These are phyloP conservation scores for Leccinellum rugosiceps DNA, from an alignment of 768 basidiomycete genomes.

Conservation along the genomic window DNA sequence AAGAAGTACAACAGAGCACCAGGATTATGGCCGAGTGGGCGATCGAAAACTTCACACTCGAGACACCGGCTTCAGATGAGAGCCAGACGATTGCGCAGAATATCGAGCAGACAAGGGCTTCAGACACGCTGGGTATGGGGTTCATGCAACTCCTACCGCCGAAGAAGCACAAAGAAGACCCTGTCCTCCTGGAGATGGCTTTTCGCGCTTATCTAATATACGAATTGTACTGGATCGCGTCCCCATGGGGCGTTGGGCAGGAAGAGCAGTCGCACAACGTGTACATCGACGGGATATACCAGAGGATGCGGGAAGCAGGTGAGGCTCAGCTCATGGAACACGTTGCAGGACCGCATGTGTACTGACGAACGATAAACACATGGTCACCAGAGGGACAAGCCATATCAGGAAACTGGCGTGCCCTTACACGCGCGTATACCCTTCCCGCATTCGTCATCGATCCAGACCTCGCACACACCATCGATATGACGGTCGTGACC, in stretches of 20 bases:
- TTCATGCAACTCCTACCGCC: conserved; percentile 19
- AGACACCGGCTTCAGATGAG: background rate
- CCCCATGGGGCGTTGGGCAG: conserved; percentile 20
- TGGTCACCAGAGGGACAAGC: conserved; percentile 38
- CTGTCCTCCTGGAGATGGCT: conserved; percentile 32
- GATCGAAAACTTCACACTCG: conserved; percentile 36
- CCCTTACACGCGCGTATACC: conserved; percentile 31
- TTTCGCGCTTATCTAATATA: conserved; percentile 27
- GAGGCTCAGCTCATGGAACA: conserved; percentile 6
- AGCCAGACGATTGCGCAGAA: background rate
- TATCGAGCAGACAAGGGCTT: conserved; percentile 10
- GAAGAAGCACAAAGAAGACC: conserved; percentile 24
- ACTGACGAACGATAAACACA: background rate
- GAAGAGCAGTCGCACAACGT: conserved; percentile 16
- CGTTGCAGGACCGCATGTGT: background rate
- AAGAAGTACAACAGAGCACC: conserved; percentile 44
- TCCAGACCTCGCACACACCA: conserved; percentile 8
- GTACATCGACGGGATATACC: conserved; percentile 29
- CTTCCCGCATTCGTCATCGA: conserved; percentile 12
- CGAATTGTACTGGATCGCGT: conserved; percentile 18
- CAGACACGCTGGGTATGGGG: conserved; percentile 10
- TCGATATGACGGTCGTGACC: conserved; percentile 8
- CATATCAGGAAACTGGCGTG: conserved; percentile 41
- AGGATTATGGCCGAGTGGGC: conserved; percentile 43
- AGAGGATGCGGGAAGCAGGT: conserved; percentile 34